phyloP scores from a whole-genome alignment of 768 basidiomycete genomes.

The Podaxis sp. region DNA sequence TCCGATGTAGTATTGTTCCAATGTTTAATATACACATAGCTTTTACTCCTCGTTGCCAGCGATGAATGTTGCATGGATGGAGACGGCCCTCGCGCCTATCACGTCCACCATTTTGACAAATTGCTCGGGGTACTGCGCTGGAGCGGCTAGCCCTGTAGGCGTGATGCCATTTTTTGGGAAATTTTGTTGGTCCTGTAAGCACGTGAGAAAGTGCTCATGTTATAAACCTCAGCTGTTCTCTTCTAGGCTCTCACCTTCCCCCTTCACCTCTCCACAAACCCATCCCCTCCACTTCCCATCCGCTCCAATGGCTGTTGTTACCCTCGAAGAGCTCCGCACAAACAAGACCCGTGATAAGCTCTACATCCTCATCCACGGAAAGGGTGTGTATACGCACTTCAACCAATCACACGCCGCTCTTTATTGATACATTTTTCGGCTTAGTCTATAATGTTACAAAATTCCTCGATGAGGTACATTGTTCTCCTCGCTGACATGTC shows the following conservation, averaged over 20 bases:
- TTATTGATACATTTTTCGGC: constrained; percentile 22
- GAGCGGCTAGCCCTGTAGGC: neutral
- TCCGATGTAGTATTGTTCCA: constrained; percentile 13
- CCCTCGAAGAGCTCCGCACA: constrained; percentile 73
- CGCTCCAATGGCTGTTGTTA: constrained; percentile 45
- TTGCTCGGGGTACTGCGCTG: constrained; percentile 3
- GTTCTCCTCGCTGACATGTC: neutral
- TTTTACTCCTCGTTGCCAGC: neutral
- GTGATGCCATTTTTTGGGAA: constrained; percentile 25
- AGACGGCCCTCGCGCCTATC: neutral
- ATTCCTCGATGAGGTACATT: constrained; percentile 89
- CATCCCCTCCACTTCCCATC: constrained; percentile 19
- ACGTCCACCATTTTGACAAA: neutral
- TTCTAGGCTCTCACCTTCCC: constrained; percentile 24
- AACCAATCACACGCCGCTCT: constrained; percentile 33
- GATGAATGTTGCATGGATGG: neutral
- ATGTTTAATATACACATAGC: neutral
- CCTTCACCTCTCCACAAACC: constrained; percentile 26
- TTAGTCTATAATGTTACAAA: constrained; percentile 91
- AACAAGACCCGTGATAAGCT: constrained; percentile 74
- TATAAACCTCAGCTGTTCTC: constrained; percentile 15
- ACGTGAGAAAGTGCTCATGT: constrained; percentile 20
- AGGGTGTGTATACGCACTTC: constrained; percentile 48
- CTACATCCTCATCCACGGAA: constrained; percentile 81
- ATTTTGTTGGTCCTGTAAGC: constrained; percentile 12